These are phyloP conservation scores for Oryza rufipogon DNA, from an alignment of 176 grass and related monocot species.

Conservation along the genomic window DNA sequence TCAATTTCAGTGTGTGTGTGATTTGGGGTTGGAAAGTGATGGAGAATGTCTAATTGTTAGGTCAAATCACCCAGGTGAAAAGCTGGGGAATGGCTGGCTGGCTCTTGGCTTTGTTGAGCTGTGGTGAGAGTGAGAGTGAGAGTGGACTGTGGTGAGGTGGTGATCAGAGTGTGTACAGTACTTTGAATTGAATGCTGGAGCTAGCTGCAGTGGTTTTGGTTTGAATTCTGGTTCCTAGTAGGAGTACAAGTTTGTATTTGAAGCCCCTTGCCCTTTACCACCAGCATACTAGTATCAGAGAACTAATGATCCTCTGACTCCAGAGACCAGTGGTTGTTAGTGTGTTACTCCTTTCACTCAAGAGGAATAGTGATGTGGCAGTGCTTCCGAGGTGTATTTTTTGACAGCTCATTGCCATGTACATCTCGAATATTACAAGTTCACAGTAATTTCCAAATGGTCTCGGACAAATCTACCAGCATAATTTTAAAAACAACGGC, in stretches of 20 bases:
- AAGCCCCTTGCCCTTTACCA: neutral
- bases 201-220: slow-evolving; percentile 3
- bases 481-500: neutral
- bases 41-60: slow-evolving; percentile 6
- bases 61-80: slow-evolving; percentile 60
- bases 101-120: slow-evolving; percentile 16
- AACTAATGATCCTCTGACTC: neutral
- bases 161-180: neutral
- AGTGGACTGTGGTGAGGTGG: neutral
- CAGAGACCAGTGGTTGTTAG: neutral
- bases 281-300: neutral
- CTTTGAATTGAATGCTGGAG: slow-evolving; percentile 13
- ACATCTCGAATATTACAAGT: too few species aligned
- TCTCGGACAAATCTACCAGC: neutral
- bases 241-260: neutral
- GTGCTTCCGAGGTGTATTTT: neutral
- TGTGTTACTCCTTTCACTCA: neutral
- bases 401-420: neutral
- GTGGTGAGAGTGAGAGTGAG: neutral
- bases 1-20: neutral
- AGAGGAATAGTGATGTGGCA: neutral
- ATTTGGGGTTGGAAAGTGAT: neutral
- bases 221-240: slow-evolving; percentile 34
- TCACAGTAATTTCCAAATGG: neutral
- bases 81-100: neutral